These are phyloP conservation scores for Parietaria judaica DNA, from an alignment of 306 rosid genomes.

Conservation along the genomic window DNA sequence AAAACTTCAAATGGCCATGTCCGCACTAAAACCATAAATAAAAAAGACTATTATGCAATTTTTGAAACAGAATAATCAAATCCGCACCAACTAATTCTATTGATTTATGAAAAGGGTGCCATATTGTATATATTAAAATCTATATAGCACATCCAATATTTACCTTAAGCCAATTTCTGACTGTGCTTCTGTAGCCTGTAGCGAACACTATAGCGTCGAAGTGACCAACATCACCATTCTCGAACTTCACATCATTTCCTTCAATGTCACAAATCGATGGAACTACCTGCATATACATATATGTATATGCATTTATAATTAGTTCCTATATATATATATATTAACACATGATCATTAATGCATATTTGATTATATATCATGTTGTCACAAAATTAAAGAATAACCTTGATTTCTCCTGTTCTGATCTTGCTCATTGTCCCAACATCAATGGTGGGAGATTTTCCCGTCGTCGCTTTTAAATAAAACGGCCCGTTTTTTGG, in stretches of 20 bases:
- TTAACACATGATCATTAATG: not conserved
- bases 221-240: conserved; percentile 21
- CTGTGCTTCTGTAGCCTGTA: conserved; percentile 53
- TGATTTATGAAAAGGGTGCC: too few relatives aligned
- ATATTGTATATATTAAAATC: too few relatives aligned
- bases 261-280: conserved; percentile 26
- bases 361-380: too few relatives aligned
- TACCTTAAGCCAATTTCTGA: conserved; percentile 59
- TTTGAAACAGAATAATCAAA: not conserved
- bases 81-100: not conserved
- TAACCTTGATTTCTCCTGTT: conserved; percentile 39
- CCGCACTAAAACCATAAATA: not conserved
- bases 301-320: not conserved
- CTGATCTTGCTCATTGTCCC: conserved; percentile 33
- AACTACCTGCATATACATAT: conserved; percentile 21
- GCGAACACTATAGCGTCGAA: conserved; percentile 54
- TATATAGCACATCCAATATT: not conserved
- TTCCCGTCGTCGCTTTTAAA: conserved; percentile 29
- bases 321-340: too few relatives aligned
- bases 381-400: too few relatives aligned
- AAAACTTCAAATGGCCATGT: too few relatives aligned
- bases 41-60: not conserved
- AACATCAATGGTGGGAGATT: conserved; percentile 54
- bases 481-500: conserved; percentile 48
- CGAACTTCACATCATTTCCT: conserved; percentile 29